Evolutionary conservation across 768 basidiomycete species (phyloP).

Genomic region (Tylopilus balloui): DNA sequence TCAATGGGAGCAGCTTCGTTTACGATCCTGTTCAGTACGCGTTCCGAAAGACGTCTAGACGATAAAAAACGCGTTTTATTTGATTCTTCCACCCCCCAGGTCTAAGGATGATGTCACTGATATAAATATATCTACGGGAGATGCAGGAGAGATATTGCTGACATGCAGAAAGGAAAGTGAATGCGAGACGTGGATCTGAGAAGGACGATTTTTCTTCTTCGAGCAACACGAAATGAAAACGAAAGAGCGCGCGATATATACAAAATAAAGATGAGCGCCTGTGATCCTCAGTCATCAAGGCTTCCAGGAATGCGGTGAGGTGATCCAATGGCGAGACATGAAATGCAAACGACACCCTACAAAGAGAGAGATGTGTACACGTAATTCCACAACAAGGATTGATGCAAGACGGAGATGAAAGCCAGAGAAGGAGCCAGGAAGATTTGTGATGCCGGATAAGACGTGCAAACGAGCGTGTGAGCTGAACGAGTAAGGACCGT

Average conservation of each 20-base stretch:
- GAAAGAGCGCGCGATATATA: slow-evolving; percentile 16
- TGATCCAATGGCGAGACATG: slow-evolving; percentile 2
- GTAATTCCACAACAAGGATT: slow-evolving; percentile 32
- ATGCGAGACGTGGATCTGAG: too few relatives aligned
- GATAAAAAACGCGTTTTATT: slow-evolving; percentile 7
- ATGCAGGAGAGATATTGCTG: neutral
- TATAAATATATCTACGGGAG: slow-evolving; percentile 19
- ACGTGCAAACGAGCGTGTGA: slow-evolving; percentile 12
- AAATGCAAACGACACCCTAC: slow-evolving; percentile 14
- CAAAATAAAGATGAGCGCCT: slow-evolving; percentile 16
- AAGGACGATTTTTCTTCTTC: neutral
- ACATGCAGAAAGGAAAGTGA: neutral
- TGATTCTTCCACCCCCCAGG: slow-evolving; percentile 13
- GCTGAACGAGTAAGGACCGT: slow-evolving; percentile 18
- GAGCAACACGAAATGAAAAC: neutral
- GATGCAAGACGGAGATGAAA: slow-evolving; percentile 19
- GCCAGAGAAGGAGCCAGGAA: slow-evolving; percentile 10
- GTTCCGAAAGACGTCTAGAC: neutral
- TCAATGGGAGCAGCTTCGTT: too few relatives aligned
- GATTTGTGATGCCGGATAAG: slow-evolving; percentile 3
- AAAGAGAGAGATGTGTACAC: slow-evolving; percentile 26
- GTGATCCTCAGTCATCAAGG: neutral
- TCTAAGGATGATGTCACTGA: slow-evolving; percentile 24
- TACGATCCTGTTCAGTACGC: too few relatives aligned
- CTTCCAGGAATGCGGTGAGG: neutral